Percentiles rank a stretch among this genome's conserved stretches.
Conservation (phyloP, 1,139 yeast species). For the Eremothecium cymbalariae region DNA sequence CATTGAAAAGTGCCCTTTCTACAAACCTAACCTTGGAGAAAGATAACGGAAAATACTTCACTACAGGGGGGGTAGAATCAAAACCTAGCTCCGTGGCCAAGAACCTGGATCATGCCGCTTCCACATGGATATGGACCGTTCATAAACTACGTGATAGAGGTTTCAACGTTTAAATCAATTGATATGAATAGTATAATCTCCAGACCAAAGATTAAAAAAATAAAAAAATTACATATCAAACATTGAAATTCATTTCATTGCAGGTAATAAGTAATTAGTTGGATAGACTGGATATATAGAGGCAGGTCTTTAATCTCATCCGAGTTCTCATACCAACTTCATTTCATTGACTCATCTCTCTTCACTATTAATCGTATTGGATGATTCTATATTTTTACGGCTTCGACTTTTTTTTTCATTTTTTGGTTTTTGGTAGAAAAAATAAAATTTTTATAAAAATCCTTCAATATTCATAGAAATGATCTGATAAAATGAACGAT, state of each 20-base stretch:
- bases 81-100: conserved; percentile 52
- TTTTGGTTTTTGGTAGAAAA: too few relatives aligned
- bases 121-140: conserved; percentile 82
- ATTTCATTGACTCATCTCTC: too few relatives aligned
- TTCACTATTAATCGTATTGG: too few relatives aligned
- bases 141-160: conserved; percentile 51
- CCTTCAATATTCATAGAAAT: too few relatives aligned
- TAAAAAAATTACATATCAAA: not conserved
- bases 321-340: too few relatives aligned
- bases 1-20: conserved; percentile 57
- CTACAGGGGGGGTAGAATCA: conserved; percentile 49
- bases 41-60: conserved; percentile 65
- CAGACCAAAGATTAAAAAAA: not conserved
- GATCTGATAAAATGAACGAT: too few relatives aligned
- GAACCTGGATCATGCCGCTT: conserved; percentile 54
- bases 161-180: conserved; percentile 19
- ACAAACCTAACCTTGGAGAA: conserved; percentile 41
- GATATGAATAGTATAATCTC: conserved; percentile 1
- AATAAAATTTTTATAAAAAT: too few relatives aligned
- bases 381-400: too few relatives aligned
- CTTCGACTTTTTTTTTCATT: too few relatives aligned
- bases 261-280: not conserved
- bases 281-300: too few relatives aligned
- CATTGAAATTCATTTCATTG: not conserved
- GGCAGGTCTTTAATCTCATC: not conserved